These are phyloP conservation scores for Gentiana straminea DNA, from an alignment of 257 asterid species.

Conservation along the genomic window DNA sequence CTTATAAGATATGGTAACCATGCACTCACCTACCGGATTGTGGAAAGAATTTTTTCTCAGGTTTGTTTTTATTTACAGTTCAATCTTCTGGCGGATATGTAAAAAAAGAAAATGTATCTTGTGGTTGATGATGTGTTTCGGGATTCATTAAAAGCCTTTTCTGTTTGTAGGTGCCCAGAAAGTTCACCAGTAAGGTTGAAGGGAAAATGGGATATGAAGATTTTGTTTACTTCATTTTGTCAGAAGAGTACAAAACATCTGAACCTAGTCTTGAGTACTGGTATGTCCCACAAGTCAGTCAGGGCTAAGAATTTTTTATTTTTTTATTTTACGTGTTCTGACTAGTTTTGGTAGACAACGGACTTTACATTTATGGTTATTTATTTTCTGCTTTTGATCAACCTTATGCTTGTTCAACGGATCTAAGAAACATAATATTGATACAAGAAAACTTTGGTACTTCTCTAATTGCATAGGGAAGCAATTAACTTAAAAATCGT, in stretches of 20 bases:
- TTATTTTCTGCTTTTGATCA: too few species aligned
- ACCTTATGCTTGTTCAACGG: too few species aligned
- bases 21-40: slow-evolving; percentile 98
- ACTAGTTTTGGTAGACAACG: background rate
- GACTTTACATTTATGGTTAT: background rate
- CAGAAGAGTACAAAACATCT: slow-evolving; percentile 97
- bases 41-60: slow-evolving; percentile 98
- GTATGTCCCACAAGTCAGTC: slow-evolving; percentile 26
- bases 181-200: slow-evolving; percentile 96
- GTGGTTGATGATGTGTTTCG: slow-evolving; percentile 3
- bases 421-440: too few species aligned
- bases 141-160: slow-evolving; percentile 15
- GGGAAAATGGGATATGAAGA: slow-evolving; percentile 99
- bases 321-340: too few species aligned
- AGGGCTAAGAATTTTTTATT: background rate
- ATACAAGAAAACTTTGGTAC: background rate
- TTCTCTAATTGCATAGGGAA: background rate
- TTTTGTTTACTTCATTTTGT: slow-evolving; percentile 90
- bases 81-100: background rate
- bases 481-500: slow-evolving; percentile 1
- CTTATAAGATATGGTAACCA: slow-evolving; percentile 99
- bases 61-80: slow-evolving; percentile 33
- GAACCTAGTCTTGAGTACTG: slow-evolving; percentile 97
- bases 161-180: slow-evolving; percentile 75
- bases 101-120: too few species aligned